Evolutionary conservation across 1,139 yeast species (phyloP).

Genomic region (Hyphopichia khmerensis): DNA sequence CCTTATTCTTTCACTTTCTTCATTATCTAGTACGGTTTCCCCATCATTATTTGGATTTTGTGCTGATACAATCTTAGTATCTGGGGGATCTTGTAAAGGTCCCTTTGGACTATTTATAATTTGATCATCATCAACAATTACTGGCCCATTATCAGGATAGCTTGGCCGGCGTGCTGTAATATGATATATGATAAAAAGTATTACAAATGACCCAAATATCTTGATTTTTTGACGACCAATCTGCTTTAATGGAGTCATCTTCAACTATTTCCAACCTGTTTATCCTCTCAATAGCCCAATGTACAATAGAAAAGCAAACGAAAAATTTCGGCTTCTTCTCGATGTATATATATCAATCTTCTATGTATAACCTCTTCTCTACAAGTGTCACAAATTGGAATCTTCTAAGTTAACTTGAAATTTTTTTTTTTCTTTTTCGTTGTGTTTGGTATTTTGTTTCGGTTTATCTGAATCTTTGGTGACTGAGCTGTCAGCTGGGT

Average conservation of each 20-base stretch:
- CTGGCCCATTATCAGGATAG: neutral
- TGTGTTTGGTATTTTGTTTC: too few species aligned
- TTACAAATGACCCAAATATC: neutral
- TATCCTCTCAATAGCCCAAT: too few species aligned
- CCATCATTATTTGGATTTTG: neutral
- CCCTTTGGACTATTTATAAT: neutral
- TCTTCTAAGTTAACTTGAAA: too few species aligned
- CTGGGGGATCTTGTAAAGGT: slow-evolving; percentile 3
- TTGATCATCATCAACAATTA: neutral
- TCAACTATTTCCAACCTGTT: too few species aligned
- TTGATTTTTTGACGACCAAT: slow-evolving; percentile 1
- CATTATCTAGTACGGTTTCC: neutral
- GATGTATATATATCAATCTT: too few species aligned
- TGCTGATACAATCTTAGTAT: neutral
- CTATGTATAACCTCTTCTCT: too few species aligned
- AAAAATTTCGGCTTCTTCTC: too few species aligned
- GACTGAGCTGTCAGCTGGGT: too few species aligned
- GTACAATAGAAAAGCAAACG: too few species aligned
- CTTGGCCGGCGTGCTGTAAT: neutral
- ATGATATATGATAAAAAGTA: slow-evolving; percentile 1
- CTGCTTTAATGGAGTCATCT: neutral
- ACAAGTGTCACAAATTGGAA: too few species aligned
- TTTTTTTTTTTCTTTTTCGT: too few species aligned
- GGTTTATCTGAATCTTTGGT: too few species aligned
- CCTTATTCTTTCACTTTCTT: slow-evolving; percentile 1